Evolutionary conservation across 2,329 filamentous ascomycete genomes (phyloP).

Genomic region (Blastomyces silverae): DNA sequence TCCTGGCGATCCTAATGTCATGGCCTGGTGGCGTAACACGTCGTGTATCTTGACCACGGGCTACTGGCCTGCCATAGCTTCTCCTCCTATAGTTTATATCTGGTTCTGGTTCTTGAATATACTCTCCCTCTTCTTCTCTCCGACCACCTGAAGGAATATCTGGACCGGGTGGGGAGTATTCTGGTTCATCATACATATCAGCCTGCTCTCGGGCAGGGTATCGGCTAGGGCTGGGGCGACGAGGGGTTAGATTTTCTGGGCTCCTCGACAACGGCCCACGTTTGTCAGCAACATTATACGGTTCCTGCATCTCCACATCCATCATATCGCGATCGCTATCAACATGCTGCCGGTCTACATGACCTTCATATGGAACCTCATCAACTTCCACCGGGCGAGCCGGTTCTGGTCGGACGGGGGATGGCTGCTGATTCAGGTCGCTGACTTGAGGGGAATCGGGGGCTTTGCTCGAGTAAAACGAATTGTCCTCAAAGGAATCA

Average conservation of each 20-base stretch:
- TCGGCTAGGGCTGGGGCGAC: slow-evolving; percentile 21
- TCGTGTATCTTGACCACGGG: slow-evolving; percentile 39
- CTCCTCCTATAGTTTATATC: slow-evolving; percentile 35
- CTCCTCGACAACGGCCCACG: slow-evolving; percentile 30
- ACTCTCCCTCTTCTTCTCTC: slow-evolving; percentile 25
- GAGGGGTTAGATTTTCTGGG: slow-evolving; percentile 24
- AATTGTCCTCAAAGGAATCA: slow-evolving; percentile 87
- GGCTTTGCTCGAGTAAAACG: slow-evolving; percentile 87
- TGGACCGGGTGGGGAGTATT: slow-evolving; percentile 45
- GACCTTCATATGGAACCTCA: slow-evolving; percentile 31
- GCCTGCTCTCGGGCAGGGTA: slow-evolving; percentile 25
- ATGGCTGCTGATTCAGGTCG: slow-evolving; percentile 28
- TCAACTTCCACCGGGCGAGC: slow-evolving; percentile 29
- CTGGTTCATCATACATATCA: slow-evolving; percentile 41
- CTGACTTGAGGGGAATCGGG: slow-evolving; percentile 63
- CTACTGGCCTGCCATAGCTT: slow-evolving; percentile 37
- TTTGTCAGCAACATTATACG: slow-evolving; percentile 36
- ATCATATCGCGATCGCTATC: slow-evolving; percentile 34
- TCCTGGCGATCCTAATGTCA: slow-evolving; percentile 60
- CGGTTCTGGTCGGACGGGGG: slow-evolving; percentile 25
- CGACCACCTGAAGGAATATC: slow-evolving; percentile 31
- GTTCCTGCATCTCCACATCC: slow-evolving; percentile 37
- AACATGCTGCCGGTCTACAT: slow-evolving; percentile 32
- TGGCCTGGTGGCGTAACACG: slow-evolving; percentile 33
- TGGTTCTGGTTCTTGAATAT: slow-evolving; percentile 23